A percentile compares a stretch with the other conserved stretches of the same genome.
Evolutionary conservation across 176 grass and related monocot species (phyloP).

Genomic region (Saccharum spontaneum): DNA sequence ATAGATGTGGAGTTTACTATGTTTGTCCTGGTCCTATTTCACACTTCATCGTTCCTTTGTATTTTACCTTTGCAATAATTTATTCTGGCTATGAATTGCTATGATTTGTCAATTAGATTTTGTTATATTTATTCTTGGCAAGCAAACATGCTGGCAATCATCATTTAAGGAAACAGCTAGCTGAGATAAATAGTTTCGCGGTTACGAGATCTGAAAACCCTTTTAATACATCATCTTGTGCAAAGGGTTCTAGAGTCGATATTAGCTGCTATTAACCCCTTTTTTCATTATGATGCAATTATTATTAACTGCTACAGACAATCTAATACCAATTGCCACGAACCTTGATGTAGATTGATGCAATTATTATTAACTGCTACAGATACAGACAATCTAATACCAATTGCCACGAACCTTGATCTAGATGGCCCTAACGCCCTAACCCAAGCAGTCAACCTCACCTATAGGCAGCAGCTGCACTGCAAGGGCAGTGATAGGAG

Average conservation of each 20-base stretch:
- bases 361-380: not conserved
- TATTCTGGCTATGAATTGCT: not conserved
- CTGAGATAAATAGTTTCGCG: not conserved
- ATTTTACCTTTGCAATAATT: slow-evolving; percentile 1
- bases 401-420: not conserved
- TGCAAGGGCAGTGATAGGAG: not conserved
- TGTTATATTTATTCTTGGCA: not conserved
- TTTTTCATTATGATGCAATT: not conserved
- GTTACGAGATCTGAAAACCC: not conserved
- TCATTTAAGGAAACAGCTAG: not conserved
- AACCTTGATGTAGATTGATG: not conserved
- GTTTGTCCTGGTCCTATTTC: not conserved
- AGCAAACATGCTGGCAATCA: slow-evolving; percentile 9
- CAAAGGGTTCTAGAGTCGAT: slow-evolving; percentile 7
- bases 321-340: not conserved
- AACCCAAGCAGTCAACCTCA: not conserved
- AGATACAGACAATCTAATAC: not conserved
- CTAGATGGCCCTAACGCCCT: not conserved
- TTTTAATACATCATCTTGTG: not conserved
- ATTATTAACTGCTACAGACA: not conserved
- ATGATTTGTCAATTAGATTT: not conserved
- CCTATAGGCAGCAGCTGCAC: not conserved
- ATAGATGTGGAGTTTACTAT: slow-evolving; percentile 7
- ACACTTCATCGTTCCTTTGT: not conserved
- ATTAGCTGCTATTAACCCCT: not conserved